Evolutionary conservation across 2,329 filamentous ascomycete genomes (phyloP), one percentile per base, ranked within the genome.

Genomic region (Claviceps paspali): DNA sequence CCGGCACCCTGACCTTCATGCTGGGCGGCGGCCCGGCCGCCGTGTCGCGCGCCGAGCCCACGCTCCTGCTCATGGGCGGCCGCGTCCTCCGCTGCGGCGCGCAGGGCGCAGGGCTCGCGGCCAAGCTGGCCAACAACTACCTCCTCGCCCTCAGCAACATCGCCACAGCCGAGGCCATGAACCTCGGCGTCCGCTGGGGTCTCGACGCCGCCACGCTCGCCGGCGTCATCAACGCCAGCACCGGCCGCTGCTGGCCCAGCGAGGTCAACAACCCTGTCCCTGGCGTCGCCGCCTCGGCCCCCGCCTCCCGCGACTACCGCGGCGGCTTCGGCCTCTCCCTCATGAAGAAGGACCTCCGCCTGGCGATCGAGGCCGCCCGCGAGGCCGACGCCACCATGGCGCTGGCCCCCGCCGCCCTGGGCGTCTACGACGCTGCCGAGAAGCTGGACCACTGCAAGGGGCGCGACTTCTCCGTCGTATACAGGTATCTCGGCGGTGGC

Each of bases 121-220:
- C 82, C 28, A 98, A 98, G 62, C 69, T 98, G 23, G 87, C 88
- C 37, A 98, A 98, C 63, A 98, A 98, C 60, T 98, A 98, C 57
- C 73, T 96, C 21, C 68, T 98, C 3, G 88, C 87, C 4, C 76
- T 96, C 48, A 92, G 86, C 65, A 98, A 98, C 60, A 86, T 79
- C 40, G 74, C 71, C 4, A 75, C 73, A 2, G 72, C 73, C 4
- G 75, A 79, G 53, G 73, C 74, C 15, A 77, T 79, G 73, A 73
- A 76, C 48, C 56, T 79, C 17, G 74, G 74, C n/a, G 65, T 76
- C 35, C 62, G 59, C 41, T 73, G 68, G 60, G 75, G 75, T 0
- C 58, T 79, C 6, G 72, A 77, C 41, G 63, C 73, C 2, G 63
- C 64, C 49, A 77, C 76, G 6, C 68, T 98, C 2, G 82, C 84